Evolutionary conservation across 1,139 yeast species (phyloP), one percentile per base, ranked within the genome.

Genomic region (Hyphopichia khmerensis): DNA sequence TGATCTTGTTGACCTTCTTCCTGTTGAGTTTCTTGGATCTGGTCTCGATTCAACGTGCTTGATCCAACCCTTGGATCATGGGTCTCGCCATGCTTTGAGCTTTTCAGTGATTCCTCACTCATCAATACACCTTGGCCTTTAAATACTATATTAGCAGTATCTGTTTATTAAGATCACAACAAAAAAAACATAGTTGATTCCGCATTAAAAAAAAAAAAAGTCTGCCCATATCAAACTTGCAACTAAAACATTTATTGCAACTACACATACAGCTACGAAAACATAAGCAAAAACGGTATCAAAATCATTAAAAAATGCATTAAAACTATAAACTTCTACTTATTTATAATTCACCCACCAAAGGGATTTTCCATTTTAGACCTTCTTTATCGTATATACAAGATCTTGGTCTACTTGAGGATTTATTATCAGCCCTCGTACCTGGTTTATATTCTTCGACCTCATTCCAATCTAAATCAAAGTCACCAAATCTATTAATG

Each of bases 321-420:
- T 30, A 14, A 30, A 30, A 15, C 5, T 15, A 30, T 30, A 10
- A 14, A 10, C 16, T 4, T 30, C 33, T 16, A 16, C n/a, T 5
- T 11, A 13, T 13, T 43, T 52, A 71, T 8, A 72, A 52, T 46
- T 73, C 77, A 16, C 76, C 71, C 7, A 75, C 48, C 3, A 76
- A 69, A 2, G 79, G 77, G 45, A 78, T 69, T 46, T 76, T 77
- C 82, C 82, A 78, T 47, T 72, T 75, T 33, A 77, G 53, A 1
- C 81, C 81, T 38, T 67, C 65, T 38, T 47, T 54, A 44, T 70
- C 75, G 44, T 73, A 72, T 1, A 45, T 31, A 48, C 77, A 72
- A 4, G 52, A 48, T 33, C 55, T 48, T 42, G 32, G 38, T 34
- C 19, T 35, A 35, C 5, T 37, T n/a, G 26, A 9, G 14, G 35